Evolutionary conservation across 2,329 filamentous ascomycete species (phyloP).

Genomic region (Aureobasidium sp.): DNA sequence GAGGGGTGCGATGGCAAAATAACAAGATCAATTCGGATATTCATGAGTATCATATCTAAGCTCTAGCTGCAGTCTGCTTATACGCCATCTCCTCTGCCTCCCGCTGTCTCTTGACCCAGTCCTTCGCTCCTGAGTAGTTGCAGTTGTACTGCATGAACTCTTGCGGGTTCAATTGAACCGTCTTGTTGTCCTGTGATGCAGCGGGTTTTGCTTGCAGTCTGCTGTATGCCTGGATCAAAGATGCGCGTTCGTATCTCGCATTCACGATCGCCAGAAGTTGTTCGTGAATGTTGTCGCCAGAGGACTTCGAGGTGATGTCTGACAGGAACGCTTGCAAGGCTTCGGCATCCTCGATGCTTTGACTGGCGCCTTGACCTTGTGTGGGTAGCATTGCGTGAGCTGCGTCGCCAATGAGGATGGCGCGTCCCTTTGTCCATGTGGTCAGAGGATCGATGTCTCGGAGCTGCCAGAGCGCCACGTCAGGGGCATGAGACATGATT

Average conservation of each 20-base stretch:
- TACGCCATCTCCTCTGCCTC: background rate
- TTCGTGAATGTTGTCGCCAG: slow-evolving; percentile 21
- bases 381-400: slow-evolving; percentile 37
- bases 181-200: slow-evolving; percentile 29
- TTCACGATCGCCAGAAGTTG: slow-evolving; percentile 23
- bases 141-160: slow-evolving; percentile 40
- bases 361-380: slow-evolving; percentile 38
- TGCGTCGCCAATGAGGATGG: slow-evolving; percentile 30
- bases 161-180: slow-evolving; percentile 33
- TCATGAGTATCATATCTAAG: background rate
- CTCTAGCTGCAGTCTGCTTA: background rate
- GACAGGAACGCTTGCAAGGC: slow-evolving; percentile 27
- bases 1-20: no score
- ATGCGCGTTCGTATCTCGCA: slow-evolving; percentile 34
- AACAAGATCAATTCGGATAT: background rate
- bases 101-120: slow-evolving; percentile 25
- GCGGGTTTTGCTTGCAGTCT: slow-evolving; percentile 37
- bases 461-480: slow-evolving; percentile 40
- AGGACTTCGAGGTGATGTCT: slow-evolving; percentile 19
- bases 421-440: slow-evolving; percentile 29
- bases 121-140: slow-evolving; percentile 30
- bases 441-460: slow-evolving; percentile 38
- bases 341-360: slow-evolving; percentile 38
- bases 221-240: slow-evolving; percentile 37
- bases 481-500: slow-evolving; percentile 27